Conservation (phyloP, 805 yeast species). For the Hanseniaspora lachancei region DNA sequence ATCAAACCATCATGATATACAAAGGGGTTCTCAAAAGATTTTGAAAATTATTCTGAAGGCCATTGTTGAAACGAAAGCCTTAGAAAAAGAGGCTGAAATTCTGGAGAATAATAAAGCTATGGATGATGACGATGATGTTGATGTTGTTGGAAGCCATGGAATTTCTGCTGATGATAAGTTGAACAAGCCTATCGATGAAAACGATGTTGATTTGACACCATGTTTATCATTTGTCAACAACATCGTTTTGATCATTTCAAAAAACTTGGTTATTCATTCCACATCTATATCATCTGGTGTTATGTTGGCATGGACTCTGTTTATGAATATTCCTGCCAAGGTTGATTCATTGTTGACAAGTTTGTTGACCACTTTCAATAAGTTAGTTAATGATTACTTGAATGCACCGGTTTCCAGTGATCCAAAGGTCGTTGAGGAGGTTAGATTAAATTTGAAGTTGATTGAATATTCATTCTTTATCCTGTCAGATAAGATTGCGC, state of each 20-base stretch:
- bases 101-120: background rate
- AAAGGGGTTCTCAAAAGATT: slow-evolving; percentile 68
- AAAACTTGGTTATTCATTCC: slow-evolving; percentile 59
- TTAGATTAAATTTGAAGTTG: slow-evolving; percentile 63
- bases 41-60: slow-evolving; percentile 57
- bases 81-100: slow-evolving; percentile 4
- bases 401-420: slow-evolving; percentile 36
- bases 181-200: slow-evolving; percentile 22
- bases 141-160: slow-evolving; percentile 21
- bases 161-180: background rate
- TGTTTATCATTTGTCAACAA: slow-evolving; percentile 48
- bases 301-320: slow-evolving; percentile 68
- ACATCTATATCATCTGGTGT: slow-evolving; percentile 73
- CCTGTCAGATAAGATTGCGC: slow-evolving; percentile 66
- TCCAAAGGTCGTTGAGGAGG: slow-evolving; percentile 46
- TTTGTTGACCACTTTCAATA: slow-evolving; percentile 77
- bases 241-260: slow-evolving; percentile 57
- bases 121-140: slow-evolving; percentile 10
- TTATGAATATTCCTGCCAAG: slow-evolving; percentile 56
- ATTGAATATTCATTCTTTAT: slow-evolving; percentile 65
- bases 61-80: slow-evolving; percentile 33
- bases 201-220: slow-evolving; percentile 47
- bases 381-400: slow-evolving; percentile 77
- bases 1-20: slow-evolving; percentile 75
- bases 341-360: slow-evolving; percentile 64